Percentiles rank a stretch among this genome's conserved stretches.
Conservation (phyloP, 1,139 yeast species). For the Blastobotrys apis region DNA sequence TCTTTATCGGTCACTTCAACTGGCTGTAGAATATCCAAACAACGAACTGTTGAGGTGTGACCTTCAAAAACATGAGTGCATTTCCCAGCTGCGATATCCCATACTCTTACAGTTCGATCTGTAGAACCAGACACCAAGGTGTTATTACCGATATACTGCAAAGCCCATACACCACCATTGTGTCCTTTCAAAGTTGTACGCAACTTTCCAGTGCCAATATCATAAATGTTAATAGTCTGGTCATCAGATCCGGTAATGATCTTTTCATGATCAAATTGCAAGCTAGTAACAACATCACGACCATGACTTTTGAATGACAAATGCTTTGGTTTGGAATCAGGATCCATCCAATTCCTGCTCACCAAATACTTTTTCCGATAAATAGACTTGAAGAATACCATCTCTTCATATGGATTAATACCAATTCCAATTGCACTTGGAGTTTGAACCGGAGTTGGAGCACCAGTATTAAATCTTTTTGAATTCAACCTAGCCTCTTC, state of each 20-base stretch:
- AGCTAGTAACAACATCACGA: conserved; percentile 82
- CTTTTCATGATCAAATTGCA: conserved; percentile 87
- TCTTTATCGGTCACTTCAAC: conserved; percentile 31
- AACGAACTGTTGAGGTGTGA: conserved; percentile 88
- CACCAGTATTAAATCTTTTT: not conserved
- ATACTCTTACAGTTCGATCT: conserved; percentile 83
- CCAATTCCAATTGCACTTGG: conserved; percentile 14
- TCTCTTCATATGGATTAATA: conserved; percentile 13
- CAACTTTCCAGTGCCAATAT: conserved; percentile 66
- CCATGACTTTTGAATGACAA: conserved; percentile 73
- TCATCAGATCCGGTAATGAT: conserved; percentile 94
- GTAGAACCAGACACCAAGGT: conserved; percentile 87
- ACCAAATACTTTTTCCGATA: conserved; percentile 66
- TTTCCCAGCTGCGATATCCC: conserved; percentile 73
- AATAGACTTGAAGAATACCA: conserved; percentile 46
- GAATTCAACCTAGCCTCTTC: not conserved
- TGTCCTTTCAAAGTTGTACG: conserved; percentile 61
- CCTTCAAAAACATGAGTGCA: conserved; percentile 88
- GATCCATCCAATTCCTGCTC: conserved; percentile 77
- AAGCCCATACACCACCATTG: conserved; percentile 98
- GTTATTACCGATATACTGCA: conserved; percentile 68
- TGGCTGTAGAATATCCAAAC: conserved; percentile 78
- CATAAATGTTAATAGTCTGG: conserved; percentile 72
- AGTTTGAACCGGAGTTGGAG: conserved; percentile 13
- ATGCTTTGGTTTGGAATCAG: conserved; percentile 62